phyloP scores from a whole-genome alignment of 2,329 filamentous ascomycete species.

The Aspergillus awamori region DNA sequence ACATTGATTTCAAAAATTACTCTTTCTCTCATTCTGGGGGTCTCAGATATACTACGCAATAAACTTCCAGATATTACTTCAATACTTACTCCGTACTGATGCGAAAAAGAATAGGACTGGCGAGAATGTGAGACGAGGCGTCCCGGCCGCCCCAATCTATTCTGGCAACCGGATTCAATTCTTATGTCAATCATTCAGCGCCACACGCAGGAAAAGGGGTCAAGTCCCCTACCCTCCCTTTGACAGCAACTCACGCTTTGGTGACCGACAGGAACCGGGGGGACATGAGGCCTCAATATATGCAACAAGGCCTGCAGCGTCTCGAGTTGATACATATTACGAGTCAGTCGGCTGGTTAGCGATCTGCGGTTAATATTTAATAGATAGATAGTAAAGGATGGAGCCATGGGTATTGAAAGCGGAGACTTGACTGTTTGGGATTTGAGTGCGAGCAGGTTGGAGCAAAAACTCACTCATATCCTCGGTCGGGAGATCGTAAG shows the following conservation, averaged over 20 bases:
- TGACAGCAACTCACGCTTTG: constrained; percentile 1
- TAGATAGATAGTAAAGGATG: background rate
- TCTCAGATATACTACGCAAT: constrained; percentile 9
- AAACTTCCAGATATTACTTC: background rate
- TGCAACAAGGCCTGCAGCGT: constrained; percentile 1
- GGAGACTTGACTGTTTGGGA: background rate
- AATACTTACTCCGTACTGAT: background rate
- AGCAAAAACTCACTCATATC: background rate
- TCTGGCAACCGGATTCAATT: constrained; percentile 12
- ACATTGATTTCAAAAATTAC: background rate
- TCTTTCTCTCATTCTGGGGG: background rate
- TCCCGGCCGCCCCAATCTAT: constrained; percentile 7
- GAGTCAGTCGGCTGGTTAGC: background rate
- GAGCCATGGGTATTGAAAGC: background rate
- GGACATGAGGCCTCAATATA: constrained; percentile 5
- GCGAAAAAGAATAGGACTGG: background rate
- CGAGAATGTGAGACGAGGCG: constrained; percentile 18
- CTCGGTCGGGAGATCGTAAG: background rate
- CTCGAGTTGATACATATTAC: background rate
- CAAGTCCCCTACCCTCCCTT: background rate
- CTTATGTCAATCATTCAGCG: constrained; percentile 21
- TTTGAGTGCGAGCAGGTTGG: too few species aligned
- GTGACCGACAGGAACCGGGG: background rate
- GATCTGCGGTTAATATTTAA: constrained; percentile 2
- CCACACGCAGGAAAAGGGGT: constrained; percentile 19